These are phyloP conservation scores for Cyphellophora europaea DNA, from an alignment of 2,329 filamentous ascomycete species.

Conservation along the genomic window DNA sequence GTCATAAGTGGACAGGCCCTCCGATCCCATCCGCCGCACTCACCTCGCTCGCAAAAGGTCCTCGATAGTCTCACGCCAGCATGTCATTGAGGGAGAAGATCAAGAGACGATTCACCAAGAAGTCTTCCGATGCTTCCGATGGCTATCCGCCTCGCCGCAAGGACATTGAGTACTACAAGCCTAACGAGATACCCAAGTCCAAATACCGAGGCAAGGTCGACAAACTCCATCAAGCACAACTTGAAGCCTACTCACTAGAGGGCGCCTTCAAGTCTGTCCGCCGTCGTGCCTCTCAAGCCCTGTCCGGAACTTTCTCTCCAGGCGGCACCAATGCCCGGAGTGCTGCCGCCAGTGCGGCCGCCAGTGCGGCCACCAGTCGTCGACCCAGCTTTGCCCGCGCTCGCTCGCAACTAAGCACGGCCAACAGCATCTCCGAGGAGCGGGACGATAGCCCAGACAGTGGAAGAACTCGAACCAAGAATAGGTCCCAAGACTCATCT, in stretches of 20 bases:
- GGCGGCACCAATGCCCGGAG: constrained; percentile 20
- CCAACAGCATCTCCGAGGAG: constrained; percentile 1
- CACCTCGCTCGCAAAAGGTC: too few species aligned
- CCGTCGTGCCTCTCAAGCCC: constrained; percentile 13
- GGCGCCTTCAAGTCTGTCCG: constrained; percentile 12
- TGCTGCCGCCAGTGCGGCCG: constrained; percentile 5
- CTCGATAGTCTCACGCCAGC: background rate
- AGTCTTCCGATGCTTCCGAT: constrained; percentile 2
- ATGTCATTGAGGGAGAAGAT: background rate
- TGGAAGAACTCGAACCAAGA: background rate
- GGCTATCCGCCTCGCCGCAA: constrained; percentile 15
- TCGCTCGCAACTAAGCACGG: constrained; percentile 8
- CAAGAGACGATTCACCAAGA: constrained; percentile 1
- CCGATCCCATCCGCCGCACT: too few species aligned
- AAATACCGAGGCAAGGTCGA: constrained; percentile 41
- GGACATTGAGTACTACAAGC: constrained; percentile 39
- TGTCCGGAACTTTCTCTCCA: constrained; percentile 17
- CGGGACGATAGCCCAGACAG: constrained; percentile 2
- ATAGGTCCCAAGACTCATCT: background rate
- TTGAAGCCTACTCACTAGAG: constrained; percentile 37
- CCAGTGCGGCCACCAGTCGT: constrained; percentile 11
- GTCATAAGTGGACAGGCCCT: too few species aligned
- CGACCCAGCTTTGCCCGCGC: constrained; percentile 11
- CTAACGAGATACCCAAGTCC: constrained; percentile 36
- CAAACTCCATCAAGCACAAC: constrained; percentile 31